Evolutionary conservation across 1,139 yeast genomes (phyloP).

Genomic region (Magnusiomyces paraingens): DNA sequence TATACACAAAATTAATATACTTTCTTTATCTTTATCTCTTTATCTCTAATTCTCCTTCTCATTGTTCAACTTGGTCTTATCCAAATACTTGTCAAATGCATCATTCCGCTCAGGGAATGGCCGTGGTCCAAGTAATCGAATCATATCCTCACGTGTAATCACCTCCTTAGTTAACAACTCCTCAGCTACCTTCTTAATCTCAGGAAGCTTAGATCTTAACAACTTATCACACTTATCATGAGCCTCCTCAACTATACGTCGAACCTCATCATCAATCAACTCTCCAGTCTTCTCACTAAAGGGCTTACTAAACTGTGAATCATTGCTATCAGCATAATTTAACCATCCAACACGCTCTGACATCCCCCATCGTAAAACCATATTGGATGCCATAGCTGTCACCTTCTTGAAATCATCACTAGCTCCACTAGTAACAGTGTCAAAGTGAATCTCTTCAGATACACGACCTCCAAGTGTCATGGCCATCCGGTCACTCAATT

Average conservation of each 20-base stretch:
- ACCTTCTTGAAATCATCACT: constrained; percentile 94
- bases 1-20: no score
- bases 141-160: constrained; percentile 84
- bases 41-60: no score
- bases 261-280: constrained; percentile 74
- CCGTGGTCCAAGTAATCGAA: constrained; percentile 76
- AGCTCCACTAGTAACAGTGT: constrained; percentile 90
- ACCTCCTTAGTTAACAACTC: constrained; percentile 79
- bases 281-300: constrained; percentile 83
- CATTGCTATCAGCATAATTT: constrained; percentile 61
- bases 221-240: constrained; percentile 61
- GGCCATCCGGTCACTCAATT: constrained; percentile 80
- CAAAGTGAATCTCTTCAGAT: constrained; percentile 86
- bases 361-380: constrained; percentile 93
- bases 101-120: constrained; percentile 84
- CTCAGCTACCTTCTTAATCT: constrained; percentile 81
- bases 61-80: constrained; percentile 9
- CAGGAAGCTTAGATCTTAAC: constrained; percentile 57
- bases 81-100: constrained; percentile 79
- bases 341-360: constrained; percentile 78
- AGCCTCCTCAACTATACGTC: constrained; percentile 72
- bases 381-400: constrained; percentile 81
- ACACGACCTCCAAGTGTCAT: constrained; percentile 98
- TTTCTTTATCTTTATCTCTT: no score
- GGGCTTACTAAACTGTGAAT: constrained; percentile 59